Evolutionary conservation across 345 rosid genomes (phyloP).

Genomic region (Mallotus nudiflorus): DNA sequence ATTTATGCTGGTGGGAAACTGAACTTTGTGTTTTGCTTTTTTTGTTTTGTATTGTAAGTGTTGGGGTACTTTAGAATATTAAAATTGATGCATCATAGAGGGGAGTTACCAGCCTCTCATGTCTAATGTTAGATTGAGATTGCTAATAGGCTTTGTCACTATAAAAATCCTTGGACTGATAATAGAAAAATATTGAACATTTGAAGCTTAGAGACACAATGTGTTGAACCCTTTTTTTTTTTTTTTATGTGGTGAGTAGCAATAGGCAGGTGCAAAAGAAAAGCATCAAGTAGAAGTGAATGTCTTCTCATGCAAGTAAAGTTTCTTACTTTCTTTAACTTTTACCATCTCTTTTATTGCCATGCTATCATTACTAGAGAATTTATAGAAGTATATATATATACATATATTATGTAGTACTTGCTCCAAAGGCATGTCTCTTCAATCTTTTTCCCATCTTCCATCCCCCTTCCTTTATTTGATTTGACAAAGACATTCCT

Average conservation of each 20-base stretch:
- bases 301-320: constrained; percentile 26
- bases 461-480: neutral
- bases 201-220: neutral
- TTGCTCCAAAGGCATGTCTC: neutral
- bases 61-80: too few relatives aligned
- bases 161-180: too few relatives aligned
- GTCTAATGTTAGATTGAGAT: too few relatives aligned
- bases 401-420: neutral
- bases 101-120: too few relatives aligned
- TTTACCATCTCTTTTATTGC: neutral
- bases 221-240: too few relatives aligned
- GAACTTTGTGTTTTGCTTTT: neutral
- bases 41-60: too few relatives aligned
- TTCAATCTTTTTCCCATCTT: neutral
- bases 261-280: constrained; percentile 20
- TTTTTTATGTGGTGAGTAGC: neutral
- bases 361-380: neutral
- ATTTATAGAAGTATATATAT: neutral
- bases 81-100: too few relatives aligned
- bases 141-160: too few relatives aligned
- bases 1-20: neutral
- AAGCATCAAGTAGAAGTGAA: constrained; percentile 20
- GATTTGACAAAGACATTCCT: constrained; percentile 10
- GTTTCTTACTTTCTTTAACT: constrained; percentile 12
- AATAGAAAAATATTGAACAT: too few relatives aligned